Evolutionary conservation across 768 basidiomycete genomes (phyloP).

Genomic region (Lactifluus pinguis): DNA sequence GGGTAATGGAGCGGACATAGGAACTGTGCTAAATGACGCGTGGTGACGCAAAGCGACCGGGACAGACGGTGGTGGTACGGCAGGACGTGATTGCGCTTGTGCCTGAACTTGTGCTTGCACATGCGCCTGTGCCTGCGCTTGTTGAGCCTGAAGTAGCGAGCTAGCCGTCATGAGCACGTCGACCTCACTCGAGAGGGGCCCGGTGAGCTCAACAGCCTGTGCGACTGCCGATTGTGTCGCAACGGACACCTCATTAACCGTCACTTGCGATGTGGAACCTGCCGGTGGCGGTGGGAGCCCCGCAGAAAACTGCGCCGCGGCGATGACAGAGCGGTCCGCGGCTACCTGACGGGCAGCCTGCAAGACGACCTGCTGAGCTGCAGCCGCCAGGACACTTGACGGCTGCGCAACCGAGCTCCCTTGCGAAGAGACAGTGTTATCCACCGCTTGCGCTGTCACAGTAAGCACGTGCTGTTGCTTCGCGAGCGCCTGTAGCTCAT

Average conservation of each 20-base stretch:
- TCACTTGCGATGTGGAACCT: conserved; percentile 34
- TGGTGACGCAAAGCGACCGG: conserved; percentile 29
- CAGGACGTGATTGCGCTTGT: background rate
- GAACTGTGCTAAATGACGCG: conserved; percentile 22
- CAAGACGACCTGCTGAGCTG: conserved; percentile 74
- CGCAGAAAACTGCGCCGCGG: conserved; percentile 34
- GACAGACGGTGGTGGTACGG: conserved; percentile 22
- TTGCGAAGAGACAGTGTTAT: conserved; percentile 48
- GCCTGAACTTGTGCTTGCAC: conserved; percentile 18
- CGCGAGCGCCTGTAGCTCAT: conserved; percentile 56
- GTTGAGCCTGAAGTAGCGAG: conserved; percentile 41
- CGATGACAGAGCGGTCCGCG: conserved; percentile 38
- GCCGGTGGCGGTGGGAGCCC: conserved; percentile 29
- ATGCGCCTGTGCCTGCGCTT: conserved; percentile 24
- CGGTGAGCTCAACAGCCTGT: conserved; percentile 69
- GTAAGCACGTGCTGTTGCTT: conserved; percentile 77
- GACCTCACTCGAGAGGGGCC: conserved; percentile 64
- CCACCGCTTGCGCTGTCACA: conserved; percentile 64
- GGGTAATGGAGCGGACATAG: conserved; percentile 2
- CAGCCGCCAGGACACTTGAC: conserved; percentile 53
- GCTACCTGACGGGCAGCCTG: conserved; percentile 60
- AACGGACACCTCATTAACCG: conserved; percentile 48
- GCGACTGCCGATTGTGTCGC: conserved; percentile 74
- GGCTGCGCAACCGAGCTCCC: conserved; percentile 38
- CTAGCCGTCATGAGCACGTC: conserved; percentile 71